These are phyloP conservation scores for Penicillium taxi DNA, from an alignment of 495 filamentous ascomycete species.

Conservation along the genomic window DNA sequence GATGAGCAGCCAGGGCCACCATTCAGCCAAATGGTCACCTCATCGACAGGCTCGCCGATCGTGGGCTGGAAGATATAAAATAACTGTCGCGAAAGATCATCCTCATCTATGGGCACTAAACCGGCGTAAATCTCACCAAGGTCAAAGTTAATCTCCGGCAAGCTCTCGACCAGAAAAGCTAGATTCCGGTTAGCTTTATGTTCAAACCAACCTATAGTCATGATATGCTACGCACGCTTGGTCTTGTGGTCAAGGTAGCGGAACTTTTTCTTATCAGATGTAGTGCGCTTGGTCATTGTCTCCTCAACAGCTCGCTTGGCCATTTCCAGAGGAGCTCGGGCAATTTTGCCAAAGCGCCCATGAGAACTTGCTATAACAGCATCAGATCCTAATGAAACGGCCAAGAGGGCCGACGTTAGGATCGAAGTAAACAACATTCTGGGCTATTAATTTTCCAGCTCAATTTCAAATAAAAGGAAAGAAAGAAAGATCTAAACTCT, in stretches of 20 bases:
- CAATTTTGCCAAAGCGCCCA: conserved; percentile 45
- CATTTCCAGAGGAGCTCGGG: conserved; percentile 73
- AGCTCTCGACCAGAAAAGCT: conserved; percentile 58
- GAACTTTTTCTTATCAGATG: conserved; percentile 25
- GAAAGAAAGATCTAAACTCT: background rate
- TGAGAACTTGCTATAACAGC: conserved; percentile 18
- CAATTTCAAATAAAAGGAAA: background rate
- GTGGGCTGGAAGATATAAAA: conserved; percentile 48
- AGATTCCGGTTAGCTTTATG: background rate
- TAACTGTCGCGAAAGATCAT: conserved; percentile 39
- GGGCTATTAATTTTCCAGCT: background rate
- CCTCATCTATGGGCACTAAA: conserved; percentile 57
- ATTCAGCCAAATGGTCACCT: conserved; percentile 68
- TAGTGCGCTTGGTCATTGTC: conserved; percentile 9
- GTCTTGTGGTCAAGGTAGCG: conserved; percentile 33
- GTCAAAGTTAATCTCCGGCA: conserved; percentile 67
- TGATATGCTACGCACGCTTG: conserved; percentile 18
- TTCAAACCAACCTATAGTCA: background rate
- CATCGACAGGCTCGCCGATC: conserved; percentile 46
- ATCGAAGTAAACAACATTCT: conserved; percentile 26
- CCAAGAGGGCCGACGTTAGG: conserved; percentile 23
- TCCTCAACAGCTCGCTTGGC: conserved; percentile 68
- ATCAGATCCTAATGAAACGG: conserved; percentile 22
- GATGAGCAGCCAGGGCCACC: conserved; percentile 63
- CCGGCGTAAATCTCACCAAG: conserved; percentile 73